phyloP scores from a whole-genome alignment of 2,329 filamentous ascomycete genomes.

The Colletotrichum filicis region DNA sequence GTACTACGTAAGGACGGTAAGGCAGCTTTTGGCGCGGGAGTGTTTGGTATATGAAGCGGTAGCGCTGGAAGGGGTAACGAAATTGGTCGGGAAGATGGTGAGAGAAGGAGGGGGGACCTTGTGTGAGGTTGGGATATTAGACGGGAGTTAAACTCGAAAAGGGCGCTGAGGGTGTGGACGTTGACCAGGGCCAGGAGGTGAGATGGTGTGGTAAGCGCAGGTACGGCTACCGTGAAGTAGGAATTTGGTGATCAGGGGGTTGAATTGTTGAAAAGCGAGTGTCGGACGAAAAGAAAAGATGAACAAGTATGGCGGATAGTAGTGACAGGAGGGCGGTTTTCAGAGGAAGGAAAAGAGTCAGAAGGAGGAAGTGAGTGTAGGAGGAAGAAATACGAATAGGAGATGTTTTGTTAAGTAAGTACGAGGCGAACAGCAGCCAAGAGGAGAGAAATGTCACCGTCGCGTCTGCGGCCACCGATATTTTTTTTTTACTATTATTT shows the following conservation, averaged over 20 bases:
- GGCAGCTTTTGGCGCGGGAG: constrained; percentile 1
- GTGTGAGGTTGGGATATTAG: not conserved
- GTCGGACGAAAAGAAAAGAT: not conserved
- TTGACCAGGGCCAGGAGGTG: not conserved
- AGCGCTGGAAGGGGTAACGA: constrained; percentile 9
- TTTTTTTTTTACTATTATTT: not conserved
- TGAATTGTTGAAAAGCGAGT: not conserved
- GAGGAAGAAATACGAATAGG: not conserved
- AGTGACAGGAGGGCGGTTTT: not conserved
- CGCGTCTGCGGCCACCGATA: not conserved
- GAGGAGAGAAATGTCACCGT: not conserved
- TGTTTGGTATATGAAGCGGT: constrained; percentile 24
- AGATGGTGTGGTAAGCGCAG: not conserved
- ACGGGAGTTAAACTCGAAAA: constrained; percentile 6
- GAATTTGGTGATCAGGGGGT: not conserved
- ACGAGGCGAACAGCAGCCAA: not conserved
- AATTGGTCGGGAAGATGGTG: not conserved
- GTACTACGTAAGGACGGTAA: not conserved
- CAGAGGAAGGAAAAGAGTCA: not conserved
- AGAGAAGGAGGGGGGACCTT: constrained; percentile 5
- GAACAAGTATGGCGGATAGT: too few species aligned
- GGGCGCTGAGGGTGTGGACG: constrained; percentile 3
- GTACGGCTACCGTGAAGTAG: not conserved
- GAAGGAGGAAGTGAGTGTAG: not conserved
- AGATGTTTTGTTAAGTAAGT: not conserved